Evolutionary conservation across 1,139 yeast genomes (phyloP), one percentile per base, ranked within the genome.

Genomic region (Candida albicans): DNA sequence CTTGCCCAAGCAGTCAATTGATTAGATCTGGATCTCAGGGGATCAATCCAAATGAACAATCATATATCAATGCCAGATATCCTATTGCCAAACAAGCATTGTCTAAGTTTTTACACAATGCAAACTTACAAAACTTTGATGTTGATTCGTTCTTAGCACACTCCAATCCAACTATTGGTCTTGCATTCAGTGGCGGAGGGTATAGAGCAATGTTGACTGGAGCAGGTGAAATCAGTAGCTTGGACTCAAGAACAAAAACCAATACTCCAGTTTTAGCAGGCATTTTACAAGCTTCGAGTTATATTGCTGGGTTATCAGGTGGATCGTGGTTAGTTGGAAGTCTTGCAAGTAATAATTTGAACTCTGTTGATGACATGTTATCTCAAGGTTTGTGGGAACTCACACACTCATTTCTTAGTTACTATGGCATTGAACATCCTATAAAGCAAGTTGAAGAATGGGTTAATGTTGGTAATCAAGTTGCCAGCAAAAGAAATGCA

Each of bases 181-280:
- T 88, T 15, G 90, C 96, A 2, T 85, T 87, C 57, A 81, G 91
- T 8, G 97, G 97, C 33, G 97, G 97, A 57, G 96, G 96, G 2
- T 89, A 87, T 65, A 76, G 97, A 47, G 96, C 96, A 40, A 87
- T 88, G 96, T 66, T 89, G 35, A 66, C 75, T 43, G 96, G 96
- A n/a, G 96, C 96, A 2, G 96, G 97, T 35, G 83, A 85, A 62
- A 64, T 89, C 35, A 70, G 93, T 11, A 96, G 93, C 1, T 64
- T 88, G 48, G 97, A 90, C 60, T 76, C 79, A 54, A 74, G 96
- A 56, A 84, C 95, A 8, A 64, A 18, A 18, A 4, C 60, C 2
- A 79, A 79, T 39, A 68, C 69, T 25, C 77, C 77, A 4, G 46
- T 49, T 8, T 57, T 71, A 39, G 68, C 70, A 2, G 77, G 77